Evolutionary conservation across 2,329 filamentous ascomycete genomes (phyloP), one percentile per base, ranked within the genome.

Genomic region (Penicillium sp.): DNA sequence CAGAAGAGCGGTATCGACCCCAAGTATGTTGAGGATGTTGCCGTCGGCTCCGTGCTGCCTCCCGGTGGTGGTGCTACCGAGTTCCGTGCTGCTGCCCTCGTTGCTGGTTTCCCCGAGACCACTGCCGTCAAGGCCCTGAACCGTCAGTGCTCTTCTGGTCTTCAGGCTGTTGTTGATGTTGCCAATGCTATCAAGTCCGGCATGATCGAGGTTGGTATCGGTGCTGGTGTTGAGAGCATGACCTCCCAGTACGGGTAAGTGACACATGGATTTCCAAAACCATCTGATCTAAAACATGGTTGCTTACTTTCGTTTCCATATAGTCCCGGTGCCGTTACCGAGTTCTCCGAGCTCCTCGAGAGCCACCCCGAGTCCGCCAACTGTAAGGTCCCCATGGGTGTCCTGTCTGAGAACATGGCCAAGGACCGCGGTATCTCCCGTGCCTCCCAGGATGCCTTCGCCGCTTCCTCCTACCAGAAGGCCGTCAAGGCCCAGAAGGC

Each of bases 311-410:
- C 31, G 5, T n/a, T 39, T 56, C 14, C 60, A 16, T 52, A 10
- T 67, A 90, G 88, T 36, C 93, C 94, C 24, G 83, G 82, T 46
- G 95, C 95, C 61, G 94, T 98, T 16, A 86, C 88, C 62, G 95
- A 98, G 78, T 97, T 98, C 84, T 95, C 91, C 33, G 91, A 96
- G 51, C 85, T 91, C 54, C 87, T 98, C 64, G 91, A 97, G 73
- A 85, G 82, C 69, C 85, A 94, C 82, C 84, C 87, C 64, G 89
- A 95, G 74, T 85, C 93, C 24, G 90, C 90, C 71, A 96, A 97
- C 85, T 99, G 95, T 87, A 97, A 96, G 81, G 94, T 98, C 3
- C 89, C 92, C 75, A 98, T 98, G 95, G 94, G 94, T 69, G 85
- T 92, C 11, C 83, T 98, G 51, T 96, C 92, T 31, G 95, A 99